Evolutionary conservation across 768 basidiomycete species (phyloP).

Genomic region (Mycena rebaudengoi): DNA sequence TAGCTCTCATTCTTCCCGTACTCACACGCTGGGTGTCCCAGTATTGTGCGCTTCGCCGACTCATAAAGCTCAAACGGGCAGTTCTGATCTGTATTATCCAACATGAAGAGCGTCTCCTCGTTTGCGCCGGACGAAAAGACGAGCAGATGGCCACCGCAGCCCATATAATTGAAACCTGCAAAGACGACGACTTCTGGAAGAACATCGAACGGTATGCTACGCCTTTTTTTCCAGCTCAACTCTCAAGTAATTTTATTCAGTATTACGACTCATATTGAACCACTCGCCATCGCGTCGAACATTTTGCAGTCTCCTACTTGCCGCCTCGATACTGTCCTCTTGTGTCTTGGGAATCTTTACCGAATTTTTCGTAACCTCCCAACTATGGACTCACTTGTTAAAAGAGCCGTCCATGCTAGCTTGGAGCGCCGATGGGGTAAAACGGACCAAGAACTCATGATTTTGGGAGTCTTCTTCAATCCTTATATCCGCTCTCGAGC

Average conservation of each 20-base stretch:
- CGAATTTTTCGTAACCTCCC: too few species aligned
- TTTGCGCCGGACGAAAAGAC: slow-evolving; percentile 6
- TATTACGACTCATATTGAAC: too few species aligned
- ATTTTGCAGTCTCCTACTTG: slow-evolving; percentile 14
- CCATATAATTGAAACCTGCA: slow-evolving; percentile 17
- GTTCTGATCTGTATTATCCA: slow-evolving; percentile 2
- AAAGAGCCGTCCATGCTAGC: slow-evolving; percentile 30
- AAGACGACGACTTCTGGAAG: slow-evolving; percentile 34
- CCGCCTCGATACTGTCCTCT: slow-evolving; percentile 32
- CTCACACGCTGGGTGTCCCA: slow-evolving; percentile 33
- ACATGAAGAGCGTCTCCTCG: slow-evolving; percentile 6
- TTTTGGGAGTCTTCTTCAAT: too few species aligned
- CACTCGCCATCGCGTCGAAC: too few species aligned
- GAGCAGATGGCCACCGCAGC: slow-evolving; percentile 9
- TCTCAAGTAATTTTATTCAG: too few species aligned
- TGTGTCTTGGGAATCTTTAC: slow-evolving; percentile 34
- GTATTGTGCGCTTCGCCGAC: slow-evolving; percentile 22
- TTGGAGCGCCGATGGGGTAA: slow-evolving; percentile 45
- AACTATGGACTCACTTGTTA: slow-evolving; percentile 28
- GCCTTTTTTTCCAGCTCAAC: too few species aligned
- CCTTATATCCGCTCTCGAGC: slow-evolving; percentile 31
- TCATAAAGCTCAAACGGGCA: slow-evolving; percentile 16
- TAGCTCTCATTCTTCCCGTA: slow-evolving; percentile 29
- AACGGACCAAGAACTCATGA: too few species aligned
- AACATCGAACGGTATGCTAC: slow-evolving; percentile 28